Evolutionary conservation across 345 rosid species (phyloP), one percentile per base, ranked within the genome.

Genomic region (Nasturtium officinale): DNA sequence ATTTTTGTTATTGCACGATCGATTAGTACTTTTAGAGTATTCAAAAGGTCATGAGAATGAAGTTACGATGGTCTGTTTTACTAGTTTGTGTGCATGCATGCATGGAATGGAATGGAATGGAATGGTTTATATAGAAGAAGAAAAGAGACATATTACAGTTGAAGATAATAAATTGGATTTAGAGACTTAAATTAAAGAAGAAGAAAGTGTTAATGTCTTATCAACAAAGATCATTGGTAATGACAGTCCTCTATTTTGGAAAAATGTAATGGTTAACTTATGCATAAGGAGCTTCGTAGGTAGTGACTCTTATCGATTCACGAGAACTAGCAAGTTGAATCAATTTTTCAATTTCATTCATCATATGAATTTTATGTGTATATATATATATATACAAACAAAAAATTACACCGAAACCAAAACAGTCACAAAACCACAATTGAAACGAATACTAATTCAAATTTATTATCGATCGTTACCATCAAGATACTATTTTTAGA

Each of bases 131-230:
- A 77, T 71, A 71, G 72, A 46, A 11, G 60, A 30, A 30, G 23
- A 23, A 23, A 67, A 29, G 11, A 8, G 48, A 62, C 7, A 33
- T 18, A 28, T 57, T 48, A 56, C 68, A 21, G 80, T 71, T 77
- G 77, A 58, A 40, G 62, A 51, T 55, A 77, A 71, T 77, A 23
- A 77, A 65, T 23, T 61, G 32, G 29, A 26, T 47, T 63, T 6
- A 54, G 25, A 40, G 63, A 75, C 62, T 20, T 61, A 1, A 45
- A 46, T 26, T 20, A n/a, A 61, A 76, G 45, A 62, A 16, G 33
- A 61, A 9, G 64, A 42, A 54, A 58, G 16, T 3, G 56, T 71
- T 65, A 57, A 65, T 65, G 76, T 51, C 52, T 5, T 77, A 62
- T 76, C 71, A 9, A 2, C 6, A 21, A 57, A 38, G 2, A 10